phyloP scores from a whole-genome alignment of 441 rosid genomes.

The Geranium incanum region DNA sequence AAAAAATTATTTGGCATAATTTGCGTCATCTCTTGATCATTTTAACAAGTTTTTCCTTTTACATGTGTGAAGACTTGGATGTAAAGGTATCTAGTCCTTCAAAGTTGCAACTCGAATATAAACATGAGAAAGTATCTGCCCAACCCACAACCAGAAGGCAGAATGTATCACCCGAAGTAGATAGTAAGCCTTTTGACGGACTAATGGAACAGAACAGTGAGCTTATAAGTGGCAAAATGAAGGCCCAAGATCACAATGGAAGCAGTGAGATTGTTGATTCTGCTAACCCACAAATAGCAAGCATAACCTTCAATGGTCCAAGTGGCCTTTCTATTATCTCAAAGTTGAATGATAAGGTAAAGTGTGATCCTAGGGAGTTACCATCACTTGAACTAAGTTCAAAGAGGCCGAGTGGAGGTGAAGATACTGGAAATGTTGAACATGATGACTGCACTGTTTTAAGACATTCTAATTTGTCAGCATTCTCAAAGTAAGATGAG shows the following conservation, averaged over 20 bases:
- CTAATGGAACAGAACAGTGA: slow-evolving; percentile 24
- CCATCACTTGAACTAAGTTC: slow-evolving; percentile 39
- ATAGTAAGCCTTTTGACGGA: slow-evolving; percentile 23
- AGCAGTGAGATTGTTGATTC: slow-evolving; percentile 19
- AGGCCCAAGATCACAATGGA: slow-evolving; percentile 18
- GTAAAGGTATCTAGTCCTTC: background rate
- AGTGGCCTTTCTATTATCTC: slow-evolving; percentile 29
- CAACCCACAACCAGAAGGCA: slow-evolving; percentile 14
- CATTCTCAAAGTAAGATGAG: slow-evolving; percentile 58
- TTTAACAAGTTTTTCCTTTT: slow-evolving; percentile 9
- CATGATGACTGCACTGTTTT: slow-evolving; percentile 40
- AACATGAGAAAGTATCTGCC: slow-evolving; percentile 21
- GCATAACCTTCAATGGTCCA: slow-evolving; percentile 23
- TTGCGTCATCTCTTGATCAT: background rate
- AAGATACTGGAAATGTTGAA: slow-evolving; percentile 27
- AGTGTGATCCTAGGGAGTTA: slow-evolving; percentile 30
- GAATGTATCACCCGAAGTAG: slow-evolving; percentile 23
- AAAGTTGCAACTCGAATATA: slow-evolving; percentile 24
- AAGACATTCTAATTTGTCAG: slow-evolving; percentile 60
- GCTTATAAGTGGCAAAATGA: slow-evolving; percentile 22
- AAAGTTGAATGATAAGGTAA: slow-evolving; percentile 30
- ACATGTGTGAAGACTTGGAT: slow-evolving; percentile 18
- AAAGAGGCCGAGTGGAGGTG: slow-evolving; percentile 36
- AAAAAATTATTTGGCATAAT: background rate
- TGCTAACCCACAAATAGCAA: slow-evolving; percentile 27